phyloP scores from a whole-genome alignment of 768 basidiomycete genomes.

The Russula foetens region DNA sequence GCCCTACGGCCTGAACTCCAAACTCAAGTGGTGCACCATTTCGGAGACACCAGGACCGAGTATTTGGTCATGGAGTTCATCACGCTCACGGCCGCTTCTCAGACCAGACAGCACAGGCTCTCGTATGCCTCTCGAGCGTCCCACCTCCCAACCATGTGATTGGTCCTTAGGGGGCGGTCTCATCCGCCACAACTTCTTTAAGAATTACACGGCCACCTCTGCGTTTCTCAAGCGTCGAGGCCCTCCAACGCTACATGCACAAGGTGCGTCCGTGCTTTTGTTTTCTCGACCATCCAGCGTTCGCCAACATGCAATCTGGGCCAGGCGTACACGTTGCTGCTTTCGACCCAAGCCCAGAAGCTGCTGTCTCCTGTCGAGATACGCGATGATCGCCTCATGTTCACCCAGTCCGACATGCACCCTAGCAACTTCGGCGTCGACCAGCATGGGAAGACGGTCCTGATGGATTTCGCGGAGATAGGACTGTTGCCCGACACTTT shows the following conservation, averaged over 20 bases:
- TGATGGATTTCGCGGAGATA: slow-evolving; percentile 25
- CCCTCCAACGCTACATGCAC: neutral
- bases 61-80: neutral
- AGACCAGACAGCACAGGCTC: neutral
- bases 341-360: too few relatives aligned
- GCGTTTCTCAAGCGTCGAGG: neutral
- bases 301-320: neutral
- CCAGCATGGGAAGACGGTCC: slow-evolving; percentile 21
- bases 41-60: neutral
- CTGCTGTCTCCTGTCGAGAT: slow-evolving; percentile 1
- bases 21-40: neutral
- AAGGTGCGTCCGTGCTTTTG: neutral
- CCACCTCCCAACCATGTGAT: neutral
- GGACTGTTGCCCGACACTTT: slow-evolving; percentile 25
- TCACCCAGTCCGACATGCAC: slow-evolving; percentile 28
- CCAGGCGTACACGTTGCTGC: neutral
- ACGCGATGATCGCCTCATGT: slow-evolving; percentile 22
- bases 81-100: neutral
- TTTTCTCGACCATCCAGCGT: neutral
- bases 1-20: neutral
- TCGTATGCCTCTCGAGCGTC: neutral
- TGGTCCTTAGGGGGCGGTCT: neutral
- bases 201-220: neutral
- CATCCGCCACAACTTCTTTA: neutral
- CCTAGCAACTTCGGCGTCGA: slow-evolving; percentile 26